phyloP scores from a whole-genome alignment of 345 rosid genomes.

The Eucalyptus grandis region DNA sequence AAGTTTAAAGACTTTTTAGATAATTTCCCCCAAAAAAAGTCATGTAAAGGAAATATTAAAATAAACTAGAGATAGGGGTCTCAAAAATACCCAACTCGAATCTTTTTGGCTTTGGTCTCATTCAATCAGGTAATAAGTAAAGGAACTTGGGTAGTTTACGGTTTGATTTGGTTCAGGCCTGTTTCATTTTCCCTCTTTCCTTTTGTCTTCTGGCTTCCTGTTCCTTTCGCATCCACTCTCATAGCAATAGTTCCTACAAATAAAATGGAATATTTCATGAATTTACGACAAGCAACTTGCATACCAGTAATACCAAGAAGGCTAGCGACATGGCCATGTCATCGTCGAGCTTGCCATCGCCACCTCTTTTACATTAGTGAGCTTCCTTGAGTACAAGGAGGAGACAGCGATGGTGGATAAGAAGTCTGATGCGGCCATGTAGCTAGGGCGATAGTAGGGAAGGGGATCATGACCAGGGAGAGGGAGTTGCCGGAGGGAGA shows the following conservation, averaged over 20 bases:
- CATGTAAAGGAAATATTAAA: background rate
- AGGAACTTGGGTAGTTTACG: background rate
- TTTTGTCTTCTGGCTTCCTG: too few species aligned
- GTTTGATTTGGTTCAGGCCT: background rate
- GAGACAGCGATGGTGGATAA: too few species aligned
- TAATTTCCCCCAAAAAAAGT: fast-evolving
- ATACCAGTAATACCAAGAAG: background rate
- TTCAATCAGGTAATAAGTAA: background rate
- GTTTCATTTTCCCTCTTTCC: background rate
- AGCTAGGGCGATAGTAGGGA: background rate
- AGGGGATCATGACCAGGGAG: background rate
- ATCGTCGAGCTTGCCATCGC: too few species aligned
- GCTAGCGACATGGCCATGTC: background rate
- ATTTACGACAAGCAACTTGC: background rate
- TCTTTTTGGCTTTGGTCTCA: background rate
- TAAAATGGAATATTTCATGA: too few species aligned
- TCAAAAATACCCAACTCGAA: background rate
- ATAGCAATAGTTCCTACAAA: background rate
- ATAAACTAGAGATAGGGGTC: background rate
- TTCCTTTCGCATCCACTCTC: background rate
- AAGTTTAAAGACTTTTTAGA: too few species aligned
- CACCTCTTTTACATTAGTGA: too few species aligned
- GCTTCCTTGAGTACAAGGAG: too few species aligned
- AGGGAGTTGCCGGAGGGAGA: background rate
- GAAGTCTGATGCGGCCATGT: background rate